Conservation (phyloP, 805 yeast genomes). For the Candida loeiensis region DNA sequence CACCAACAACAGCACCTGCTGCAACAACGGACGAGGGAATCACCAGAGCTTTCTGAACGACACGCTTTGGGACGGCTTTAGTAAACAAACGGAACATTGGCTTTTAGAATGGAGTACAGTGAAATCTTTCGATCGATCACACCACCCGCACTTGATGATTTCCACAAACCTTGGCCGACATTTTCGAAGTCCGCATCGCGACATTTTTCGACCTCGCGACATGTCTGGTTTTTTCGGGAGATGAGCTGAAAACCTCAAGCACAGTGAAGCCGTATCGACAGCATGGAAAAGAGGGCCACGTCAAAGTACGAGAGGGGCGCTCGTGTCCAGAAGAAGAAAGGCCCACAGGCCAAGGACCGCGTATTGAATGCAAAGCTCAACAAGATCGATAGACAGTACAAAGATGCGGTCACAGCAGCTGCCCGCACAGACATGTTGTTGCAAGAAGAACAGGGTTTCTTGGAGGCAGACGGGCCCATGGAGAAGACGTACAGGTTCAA, state of each 20-base stretch:
- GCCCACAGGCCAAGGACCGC: slow-evolving; percentile 11
- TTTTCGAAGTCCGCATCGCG: slow-evolving; percentile 1
- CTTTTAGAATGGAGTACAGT: too few relatives aligned
- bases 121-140: not conserved
- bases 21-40: slow-evolving; percentile 19
- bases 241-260: slow-evolving; percentile 7
- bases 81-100: slow-evolving; percentile 9
- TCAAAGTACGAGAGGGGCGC: slow-evolving; percentile 12
- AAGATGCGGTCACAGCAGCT: slow-evolving; percentile 77
- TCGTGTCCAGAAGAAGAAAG: slow-evolving; percentile 12
- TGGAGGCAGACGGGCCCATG: slow-evolving; percentile 89
- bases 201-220: slow-evolving; percentile 2
- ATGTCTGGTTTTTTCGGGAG: slow-evolving; percentile 1
- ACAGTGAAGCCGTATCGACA: not conserved
- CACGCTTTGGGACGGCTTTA: slow-evolving; percentile 7
- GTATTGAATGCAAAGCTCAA: slow-evolving; percentile 58
- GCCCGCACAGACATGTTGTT: slow-evolving; percentile 81
- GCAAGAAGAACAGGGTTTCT: slow-evolving; percentile 78
- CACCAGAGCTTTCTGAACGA: slow-evolving; percentile 8
- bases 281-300: slow-evolving; percentile 4
- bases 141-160: too few relatives aligned
- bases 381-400: slow-evolving; percentile 65
- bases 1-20: slow-evolving; percentile 21
- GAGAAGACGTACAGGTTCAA: slow-evolving; percentile 84
- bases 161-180: not conserved